Evolutionary conservation across 352 stramenopile genomes (phyloP).

Genomic region (Pythium myriotylum): DNA sequence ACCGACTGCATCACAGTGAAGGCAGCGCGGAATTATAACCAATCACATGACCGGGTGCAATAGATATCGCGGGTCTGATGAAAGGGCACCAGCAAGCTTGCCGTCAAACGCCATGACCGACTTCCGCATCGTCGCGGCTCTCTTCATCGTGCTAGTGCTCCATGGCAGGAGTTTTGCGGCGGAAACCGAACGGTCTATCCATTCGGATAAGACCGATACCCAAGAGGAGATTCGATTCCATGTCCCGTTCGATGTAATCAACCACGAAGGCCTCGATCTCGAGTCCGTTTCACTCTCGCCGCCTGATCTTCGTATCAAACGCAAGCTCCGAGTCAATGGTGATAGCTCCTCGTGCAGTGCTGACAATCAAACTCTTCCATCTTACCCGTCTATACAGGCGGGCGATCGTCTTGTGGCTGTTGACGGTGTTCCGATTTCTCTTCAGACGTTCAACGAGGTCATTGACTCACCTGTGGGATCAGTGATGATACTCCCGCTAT

Average conservation of each 20-base stretch:
- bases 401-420: constrained; percentile 53
- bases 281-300: constrained; percentile 23
- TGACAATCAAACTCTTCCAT: neutral
- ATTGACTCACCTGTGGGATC: constrained; percentile 44
- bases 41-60: too few species aligned
- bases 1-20: too few species aligned
- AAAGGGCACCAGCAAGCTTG: too few species aligned
- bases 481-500: constrained; percentile 50
- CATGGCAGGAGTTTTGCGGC: too few species aligned
- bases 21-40: too few species aligned
- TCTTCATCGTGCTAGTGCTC: too few species aligned
- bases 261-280: constrained; percentile 18
- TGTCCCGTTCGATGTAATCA: constrained; percentile 28
- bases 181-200: too few species aligned
- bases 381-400: constrained; percentile 29
- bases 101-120: too few species aligned
- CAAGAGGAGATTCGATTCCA: constrained; percentile 31
- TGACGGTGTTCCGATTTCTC: constrained; percentile 45
- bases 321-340: constrained; percentile 6
- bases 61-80: too few species aligned
- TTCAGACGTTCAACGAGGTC: constrained; percentile 47
- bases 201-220: too few species aligned
- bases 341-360: constrained; percentile 12
- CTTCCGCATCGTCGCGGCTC: too few species aligned
- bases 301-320: constrained; percentile 21